Conservation (phyloP, 139 green algal species). For the Picocystis salinarum region DNA sequence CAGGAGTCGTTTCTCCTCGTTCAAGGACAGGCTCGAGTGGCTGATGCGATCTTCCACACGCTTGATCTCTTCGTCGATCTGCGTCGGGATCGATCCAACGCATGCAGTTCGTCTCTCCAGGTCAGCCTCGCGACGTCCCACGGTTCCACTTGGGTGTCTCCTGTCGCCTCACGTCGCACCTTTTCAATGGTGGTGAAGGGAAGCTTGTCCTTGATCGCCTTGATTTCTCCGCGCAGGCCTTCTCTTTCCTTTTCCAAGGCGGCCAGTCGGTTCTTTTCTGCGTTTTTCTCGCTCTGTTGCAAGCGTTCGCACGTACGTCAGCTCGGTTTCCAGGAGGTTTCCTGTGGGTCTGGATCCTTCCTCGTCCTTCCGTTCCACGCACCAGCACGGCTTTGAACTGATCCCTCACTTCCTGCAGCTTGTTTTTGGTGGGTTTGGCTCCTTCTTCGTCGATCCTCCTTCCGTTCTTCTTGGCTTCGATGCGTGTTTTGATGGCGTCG, state of each 20-base stretch:
- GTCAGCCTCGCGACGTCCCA: too few relatives aligned
- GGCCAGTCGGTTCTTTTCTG: slow-evolving; percentile 22
- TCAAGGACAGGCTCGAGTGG: slow-evolving; percentile 27
- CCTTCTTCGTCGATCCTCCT: neutral
- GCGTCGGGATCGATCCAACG: too few relatives aligned
- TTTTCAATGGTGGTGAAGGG: slow-evolving; percentile 12
- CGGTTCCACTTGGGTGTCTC: too few relatives aligned
- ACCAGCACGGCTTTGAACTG: slow-evolving; percentile 13
- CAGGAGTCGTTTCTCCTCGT: slow-evolving; percentile 36
- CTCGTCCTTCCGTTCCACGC: neutral
- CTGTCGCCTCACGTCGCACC: slow-evolving; percentile 8
- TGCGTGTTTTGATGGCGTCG: slow-evolving; percentile 13
- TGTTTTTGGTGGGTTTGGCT: neutral
- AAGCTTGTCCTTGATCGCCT: slow-evolving; percentile 19
- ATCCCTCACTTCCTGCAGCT: slow-evolving; percentile 5
- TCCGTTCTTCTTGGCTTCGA: slow-evolving; percentile 9
- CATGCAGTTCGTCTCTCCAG: too few relatives aligned
- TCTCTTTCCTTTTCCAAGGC: slow-evolving; percentile 15
- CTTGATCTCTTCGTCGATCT: slow-evolving; percentile 33
- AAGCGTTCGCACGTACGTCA: slow-evolving; percentile 10
- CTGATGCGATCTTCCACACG: slow-evolving; percentile 23
- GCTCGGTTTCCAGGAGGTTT: neutral
- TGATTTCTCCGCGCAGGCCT: slow-evolving; percentile 15
- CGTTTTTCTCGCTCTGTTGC: slow-evolving; percentile 22
- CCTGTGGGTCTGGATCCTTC: slow-evolving; percentile 3